Evolutionary conservation across 106 monocot species (phyloP).

Genomic region (Allium sativum): DNA sequence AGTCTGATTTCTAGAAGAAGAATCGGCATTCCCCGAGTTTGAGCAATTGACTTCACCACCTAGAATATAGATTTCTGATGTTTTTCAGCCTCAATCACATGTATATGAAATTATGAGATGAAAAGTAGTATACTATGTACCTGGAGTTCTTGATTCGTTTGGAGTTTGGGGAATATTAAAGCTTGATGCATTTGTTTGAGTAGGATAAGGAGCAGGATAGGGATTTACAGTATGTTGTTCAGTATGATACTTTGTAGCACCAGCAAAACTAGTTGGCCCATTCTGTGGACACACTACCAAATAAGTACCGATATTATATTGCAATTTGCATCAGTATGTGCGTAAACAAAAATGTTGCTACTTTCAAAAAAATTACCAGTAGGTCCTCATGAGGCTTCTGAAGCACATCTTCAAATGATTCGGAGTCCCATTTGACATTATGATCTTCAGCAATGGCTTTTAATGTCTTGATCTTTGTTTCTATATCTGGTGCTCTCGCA

Average conservation of each 20-base stretch:
- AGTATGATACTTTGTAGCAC: conserved; percentile 8
- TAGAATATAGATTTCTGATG: background rate
- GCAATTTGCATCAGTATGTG: too few species aligned
- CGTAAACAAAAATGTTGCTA: too few species aligned
- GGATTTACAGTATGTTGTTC: conserved; percentile 14
- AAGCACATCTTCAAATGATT: conserved; percentile 51
- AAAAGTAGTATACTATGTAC: too few species aligned
- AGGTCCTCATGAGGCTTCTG: conserved; percentile 38
- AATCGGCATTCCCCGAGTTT: conserved; percentile 9
- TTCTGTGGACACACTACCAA: conserved; percentile 10
- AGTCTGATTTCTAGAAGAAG: conserved; percentile 13
- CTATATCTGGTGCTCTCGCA: conserved; percentile 52
- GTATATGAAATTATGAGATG: too few species aligned
- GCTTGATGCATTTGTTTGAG: conserved; percentile 10
- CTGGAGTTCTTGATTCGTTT: background rate
- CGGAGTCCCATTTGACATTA: conserved; percentile 69
- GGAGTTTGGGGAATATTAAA: conserved; percentile 10
- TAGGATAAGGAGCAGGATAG: background rate
- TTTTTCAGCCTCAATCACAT: too few species aligned
- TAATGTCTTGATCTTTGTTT: conserved; percentile 59
- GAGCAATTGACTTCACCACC: conserved; percentile 7
- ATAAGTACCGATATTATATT: too few species aligned
- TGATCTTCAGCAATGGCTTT: conserved; percentile 65
- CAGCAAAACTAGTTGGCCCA: conserved; percentile 43
- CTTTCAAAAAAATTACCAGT: conserved; percentile 29